A percentile compares a stretch with the other conserved stretches of the same genome.
Conservation (phyloP, 768 basidiomycete species). For the Mrakia blollopis region DNA sequence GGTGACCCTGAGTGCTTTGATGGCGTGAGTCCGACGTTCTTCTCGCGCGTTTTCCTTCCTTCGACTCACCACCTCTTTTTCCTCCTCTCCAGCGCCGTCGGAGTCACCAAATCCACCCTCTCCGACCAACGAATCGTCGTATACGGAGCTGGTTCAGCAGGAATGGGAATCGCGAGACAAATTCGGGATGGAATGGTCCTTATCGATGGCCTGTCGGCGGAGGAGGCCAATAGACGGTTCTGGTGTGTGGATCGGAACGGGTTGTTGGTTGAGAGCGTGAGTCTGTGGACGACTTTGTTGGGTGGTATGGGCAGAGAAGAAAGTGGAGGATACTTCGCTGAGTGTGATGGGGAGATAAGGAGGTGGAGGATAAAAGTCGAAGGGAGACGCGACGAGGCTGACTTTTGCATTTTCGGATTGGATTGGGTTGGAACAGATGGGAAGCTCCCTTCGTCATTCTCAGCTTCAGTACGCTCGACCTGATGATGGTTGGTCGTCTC, state of each 20-base stretch:
- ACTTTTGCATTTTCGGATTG: too few relatives aligned
- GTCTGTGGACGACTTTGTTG: too few relatives aligned
- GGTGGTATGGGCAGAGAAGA: too few relatives aligned
- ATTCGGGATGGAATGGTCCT: constrained; percentile 60
- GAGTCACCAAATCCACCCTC: constrained; percentile 44
- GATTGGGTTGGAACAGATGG: constrained; percentile 36
- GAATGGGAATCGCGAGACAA: constrained; percentile 48
- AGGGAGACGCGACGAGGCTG: too few relatives aligned
- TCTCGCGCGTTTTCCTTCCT: neutral
- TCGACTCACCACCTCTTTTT: neutral
- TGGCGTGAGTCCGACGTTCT: constrained; percentile 29
- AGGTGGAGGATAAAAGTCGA: too few relatives aligned
- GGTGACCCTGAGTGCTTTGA: constrained; percentile 36
- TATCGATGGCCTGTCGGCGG: constrained; percentile 48
- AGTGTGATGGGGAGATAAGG: too few relatives aligned
- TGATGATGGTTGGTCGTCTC: constrained; percentile 32
- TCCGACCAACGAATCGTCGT: constrained; percentile 71
- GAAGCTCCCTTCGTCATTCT: constrained; percentile 30
- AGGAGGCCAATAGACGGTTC: constrained; percentile 62
- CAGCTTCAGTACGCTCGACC: constrained; percentile 41
- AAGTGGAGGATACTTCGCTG: too few relatives aligned
- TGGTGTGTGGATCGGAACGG: constrained; percentile 69
- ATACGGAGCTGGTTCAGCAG: constrained; percentile 69
- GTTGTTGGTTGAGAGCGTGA: constrained; percentile 50
- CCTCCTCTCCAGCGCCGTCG: constrained; percentile 32